Evolutionary conservation across 495 filamentous ascomycete genomes (phyloP).

Genomic region (Glarea lozoyensis): DNA sequence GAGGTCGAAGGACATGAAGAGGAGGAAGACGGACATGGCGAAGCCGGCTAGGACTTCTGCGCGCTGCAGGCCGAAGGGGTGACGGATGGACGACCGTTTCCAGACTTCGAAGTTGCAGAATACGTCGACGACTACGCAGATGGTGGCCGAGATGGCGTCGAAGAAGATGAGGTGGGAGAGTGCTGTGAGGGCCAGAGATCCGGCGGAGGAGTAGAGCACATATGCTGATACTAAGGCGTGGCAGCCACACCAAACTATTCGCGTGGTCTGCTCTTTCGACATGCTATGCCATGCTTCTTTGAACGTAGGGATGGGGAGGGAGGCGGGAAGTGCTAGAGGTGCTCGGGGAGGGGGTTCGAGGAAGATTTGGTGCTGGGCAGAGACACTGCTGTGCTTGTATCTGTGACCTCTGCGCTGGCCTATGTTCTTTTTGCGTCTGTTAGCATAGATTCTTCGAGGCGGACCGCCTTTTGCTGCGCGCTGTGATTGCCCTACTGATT

Average conservation of each 20-base stretch:
- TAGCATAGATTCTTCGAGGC: neutral
- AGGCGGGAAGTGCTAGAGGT: slow-evolving; percentile 83
- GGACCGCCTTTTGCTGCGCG: neutral
- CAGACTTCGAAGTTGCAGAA: slow-evolving; percentile 95
- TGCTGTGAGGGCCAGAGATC: slow-evolving; percentile 86
- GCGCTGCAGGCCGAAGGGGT: slow-evolving; percentile 88
- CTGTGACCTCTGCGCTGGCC: slow-evolving; percentile 92
- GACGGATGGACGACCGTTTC: slow-evolving; percentile 83
- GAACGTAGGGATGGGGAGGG: slow-evolving; percentile 84
- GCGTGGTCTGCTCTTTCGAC: slow-evolving; percentile 74
- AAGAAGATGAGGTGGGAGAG: slow-evolving; percentile 90
- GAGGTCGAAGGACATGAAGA: slow-evolving; percentile 94
- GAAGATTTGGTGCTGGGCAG: slow-evolving; percentile 81
- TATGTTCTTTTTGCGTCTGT: slow-evolving; percentile 45
- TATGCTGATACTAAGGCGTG: slow-evolving; percentile 74
- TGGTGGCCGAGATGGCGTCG: slow-evolving; percentile 81
- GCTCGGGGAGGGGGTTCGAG: slow-evolving; percentile 85
- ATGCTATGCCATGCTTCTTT: slow-evolving; percentile 78
- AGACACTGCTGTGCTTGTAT: slow-evolving; percentile 95
- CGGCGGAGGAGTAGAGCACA: slow-evolving; percentile 75
- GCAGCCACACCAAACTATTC: slow-evolving; percentile 82
- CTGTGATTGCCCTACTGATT: slow-evolving; percentile 50
- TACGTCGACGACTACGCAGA: slow-evolving; percentile 92
- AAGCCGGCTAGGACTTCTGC: slow-evolving; percentile 95
- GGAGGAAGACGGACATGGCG: slow-evolving; percentile 85